Evolutionary conservation across 2,329 filamentous ascomycete species (phyloP), one percentile per base, ranked within the genome.

Genomic region (Seiridium unicorne): DNA sequence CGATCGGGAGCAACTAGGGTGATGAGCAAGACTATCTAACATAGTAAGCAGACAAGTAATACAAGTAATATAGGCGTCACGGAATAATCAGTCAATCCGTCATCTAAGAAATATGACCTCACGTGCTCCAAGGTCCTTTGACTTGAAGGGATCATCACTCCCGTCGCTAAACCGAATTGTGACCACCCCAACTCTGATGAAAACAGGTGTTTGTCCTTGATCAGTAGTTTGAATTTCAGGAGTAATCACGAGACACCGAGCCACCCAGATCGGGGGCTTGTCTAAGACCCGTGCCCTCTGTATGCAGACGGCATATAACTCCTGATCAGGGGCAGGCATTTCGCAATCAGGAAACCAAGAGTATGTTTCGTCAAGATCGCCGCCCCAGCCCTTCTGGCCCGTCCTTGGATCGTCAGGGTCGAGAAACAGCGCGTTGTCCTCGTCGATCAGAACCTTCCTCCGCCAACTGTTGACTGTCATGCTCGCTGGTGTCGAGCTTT

Each of bases 321-420:
- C 10, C 46, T 11, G 5, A 3, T 53, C 47, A 31, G 6, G n/a
- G 3, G 26, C 40, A 0, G 59, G 59, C 18, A 34, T 38, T 11
- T 46, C 59, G 10, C 48, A 44, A 42, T 61, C 59, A 9, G 40
- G 47, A 48, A 46, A 61, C 54, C 54, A 61, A 1, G 55, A 5
- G 44, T 58, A 57, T 3, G 49, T n/a, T 4, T 61, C 59, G 8
- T 57, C 48, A 10, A 47, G 26, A 26, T 61, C 55, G 1, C 48
- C 55, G 5, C 47, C 59, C 59, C 48, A 53, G 1, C 42, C 55
- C 34, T 55, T 54, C 8, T 42, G 10, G 9, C 44, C 35, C 3
- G 26, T n/a, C 2, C 54, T 38, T 31, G 48, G 47, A 26, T 61
- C 59, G 35, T 51, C 36, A 34, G 47, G 47, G 36, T 53, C 11